Evolutionary conservation across 495 filamentous ascomycete genomes (phyloP).

Genomic region (Tuber borchii): DNA sequence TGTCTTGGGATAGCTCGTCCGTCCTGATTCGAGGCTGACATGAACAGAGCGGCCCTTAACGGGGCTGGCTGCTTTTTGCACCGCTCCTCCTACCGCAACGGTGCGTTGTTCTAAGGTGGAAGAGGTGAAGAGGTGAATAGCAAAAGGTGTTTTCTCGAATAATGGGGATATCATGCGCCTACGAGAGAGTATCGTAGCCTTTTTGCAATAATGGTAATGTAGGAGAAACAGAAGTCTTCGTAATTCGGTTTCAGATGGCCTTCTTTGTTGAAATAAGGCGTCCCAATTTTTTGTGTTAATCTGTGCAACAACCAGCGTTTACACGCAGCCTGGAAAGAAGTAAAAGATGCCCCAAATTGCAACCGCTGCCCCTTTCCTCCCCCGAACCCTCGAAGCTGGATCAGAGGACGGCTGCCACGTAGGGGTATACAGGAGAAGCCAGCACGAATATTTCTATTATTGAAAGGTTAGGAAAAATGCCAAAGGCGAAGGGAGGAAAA

Average conservation of each 20-base stretch:
- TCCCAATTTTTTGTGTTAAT: constrained; percentile 12
- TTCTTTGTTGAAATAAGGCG: constrained; percentile 31
- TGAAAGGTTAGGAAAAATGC: neutral
- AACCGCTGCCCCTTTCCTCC: constrained; percentile 22
- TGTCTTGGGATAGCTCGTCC: constrained; percentile 8
- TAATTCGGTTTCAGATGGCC: constrained; percentile 35
- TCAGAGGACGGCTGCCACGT: constrained; percentile 36
- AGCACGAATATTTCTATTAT: constrained; percentile 15
- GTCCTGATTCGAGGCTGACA: constrained; percentile 3
- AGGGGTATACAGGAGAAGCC: constrained; percentile 21
- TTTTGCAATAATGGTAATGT: constrained; percentile 14
- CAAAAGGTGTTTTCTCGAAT: neutral
- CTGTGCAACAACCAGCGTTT: constrained; percentile 28
- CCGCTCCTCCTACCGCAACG: constrained; percentile 2
- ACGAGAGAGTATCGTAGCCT: neutral
- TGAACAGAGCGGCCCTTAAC: neutral
- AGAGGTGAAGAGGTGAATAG: neutral
- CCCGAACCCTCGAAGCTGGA: constrained; percentile 13
- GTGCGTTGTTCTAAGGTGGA: constrained; percentile 23
- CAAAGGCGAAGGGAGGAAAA: neutral
- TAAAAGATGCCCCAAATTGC: constrained; percentile 24
- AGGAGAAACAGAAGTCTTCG: constrained; percentile 15
- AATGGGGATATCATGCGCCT: neutral
- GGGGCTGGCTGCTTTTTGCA: neutral
- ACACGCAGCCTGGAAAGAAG: constrained; percentile 21